phyloP scores from a whole-genome alignment of 192 early-diverging fungal genomes.

The Podila minutissima region DNA sequence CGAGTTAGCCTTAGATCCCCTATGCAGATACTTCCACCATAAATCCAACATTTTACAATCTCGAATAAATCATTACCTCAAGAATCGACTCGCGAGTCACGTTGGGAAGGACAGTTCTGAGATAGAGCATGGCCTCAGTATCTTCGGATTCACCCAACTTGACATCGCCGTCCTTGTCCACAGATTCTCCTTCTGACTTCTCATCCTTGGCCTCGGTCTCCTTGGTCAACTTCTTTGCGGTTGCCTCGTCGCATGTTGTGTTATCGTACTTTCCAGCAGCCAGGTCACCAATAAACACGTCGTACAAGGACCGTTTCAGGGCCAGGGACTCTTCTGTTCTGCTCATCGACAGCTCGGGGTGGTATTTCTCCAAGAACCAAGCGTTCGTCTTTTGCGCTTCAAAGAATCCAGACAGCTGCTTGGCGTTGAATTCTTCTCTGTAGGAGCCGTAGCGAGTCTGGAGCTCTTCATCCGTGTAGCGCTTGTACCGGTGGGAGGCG shows the following conservation, averaged over 20 bases:
- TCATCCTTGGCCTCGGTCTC: constrained; percentile 15
- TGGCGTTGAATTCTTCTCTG: constrained; percentile 77
- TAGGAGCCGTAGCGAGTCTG: constrained; percentile 84
- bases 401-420: constrained; percentile 80
- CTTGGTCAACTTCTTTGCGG: constrained; percentile 26
- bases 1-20: neutral
- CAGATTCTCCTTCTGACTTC: constrained; percentile 22
- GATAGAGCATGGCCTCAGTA: constrained; percentile 22
- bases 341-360: constrained; percentile 73
- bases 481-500: constrained; percentile 62
- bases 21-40: neutral
- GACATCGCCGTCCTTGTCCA: constrained; percentile 29
- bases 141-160: constrained; percentile 4
- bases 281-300: constrained; percentile 72
- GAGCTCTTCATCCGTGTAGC: constrained; percentile 81
- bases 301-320: constrained; percentile 65
- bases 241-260: constrained; percentile 49
- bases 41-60: too few relatives aligned
- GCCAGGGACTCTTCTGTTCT: constrained; percentile 61
- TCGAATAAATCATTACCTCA: constrained; percentile 18
- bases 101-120: constrained; percentile 31
- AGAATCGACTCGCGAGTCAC: constrained; percentile 33
- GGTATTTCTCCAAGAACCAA: constrained; percentile 96
- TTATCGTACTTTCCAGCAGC: constrained; percentile 76
- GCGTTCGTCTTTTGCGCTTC: constrained; percentile 80